Conservation (phyloP, 2,329 filamentous ascomycete genomes). For the Plenodomus lindquistii region DNA sequence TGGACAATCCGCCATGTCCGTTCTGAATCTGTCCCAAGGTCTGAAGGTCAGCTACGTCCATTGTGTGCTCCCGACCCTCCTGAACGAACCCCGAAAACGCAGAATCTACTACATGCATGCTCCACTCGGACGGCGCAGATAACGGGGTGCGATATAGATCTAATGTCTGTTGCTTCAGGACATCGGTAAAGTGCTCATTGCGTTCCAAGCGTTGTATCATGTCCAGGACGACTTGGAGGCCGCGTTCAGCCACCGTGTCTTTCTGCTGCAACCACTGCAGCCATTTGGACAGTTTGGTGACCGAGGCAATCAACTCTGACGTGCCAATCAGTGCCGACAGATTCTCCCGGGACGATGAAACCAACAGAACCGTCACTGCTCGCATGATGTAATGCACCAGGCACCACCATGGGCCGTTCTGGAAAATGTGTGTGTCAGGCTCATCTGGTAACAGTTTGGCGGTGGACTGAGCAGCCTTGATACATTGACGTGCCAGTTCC, state of each 20-base stretch:
- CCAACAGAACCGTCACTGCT: conserved; percentile 3
- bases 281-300: conserved; percentile 7
- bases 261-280: conserved; percentile 1
- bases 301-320: background rate
- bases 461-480: conserved; percentile 1
- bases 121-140: too few relatives aligned
- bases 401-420: conserved; percentile 8
- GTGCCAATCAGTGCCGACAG: conserved; percentile 4
- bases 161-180: too few relatives aligned
- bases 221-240: background rate
- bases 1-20: too few relatives aligned
- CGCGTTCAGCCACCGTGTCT: conserved; percentile 1
- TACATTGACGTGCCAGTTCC: background rate
- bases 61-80: too few relatives aligned
- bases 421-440: conserved; percentile 2
- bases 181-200: too few relatives aligned
- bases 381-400: conserved; percentile 7
- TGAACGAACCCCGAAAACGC: too few relatives aligned
- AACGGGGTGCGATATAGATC: too few relatives aligned
- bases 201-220: background rate
- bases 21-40: too few relatives aligned
- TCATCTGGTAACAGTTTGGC: conserved; percentile 1
- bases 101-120: too few relatives aligned
- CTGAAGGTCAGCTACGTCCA: too few relatives aligned
- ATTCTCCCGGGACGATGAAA: background rate